A percentile compares a stretch with the other conserved stretches of the same genome.
These are phyloP conservation scores for Lactarius sp. DNA, from an alignment of 768 basidiomycete species.

Conservation along the genomic window DNA sequence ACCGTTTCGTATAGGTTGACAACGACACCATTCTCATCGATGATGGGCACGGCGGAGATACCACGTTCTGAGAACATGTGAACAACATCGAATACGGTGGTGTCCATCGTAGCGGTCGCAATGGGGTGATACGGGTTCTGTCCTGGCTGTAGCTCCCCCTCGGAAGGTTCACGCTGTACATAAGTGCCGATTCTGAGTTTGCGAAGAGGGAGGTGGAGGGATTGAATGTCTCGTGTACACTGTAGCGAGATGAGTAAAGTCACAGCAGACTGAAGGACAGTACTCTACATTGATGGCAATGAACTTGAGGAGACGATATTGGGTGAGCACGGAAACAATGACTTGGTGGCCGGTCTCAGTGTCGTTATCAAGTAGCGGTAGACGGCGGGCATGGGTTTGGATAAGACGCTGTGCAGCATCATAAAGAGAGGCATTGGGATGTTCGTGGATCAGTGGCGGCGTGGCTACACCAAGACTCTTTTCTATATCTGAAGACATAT, in stretches of 20 bases:
- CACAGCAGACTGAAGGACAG: slow-evolving; percentile 6
- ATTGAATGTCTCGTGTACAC: slow-evolving; percentile 83
- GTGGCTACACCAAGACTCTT: slow-evolving; percentile 85
- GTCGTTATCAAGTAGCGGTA: slow-evolving; percentile 91
- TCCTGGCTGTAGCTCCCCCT: slow-evolving; percentile 44
- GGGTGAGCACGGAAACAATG: slow-evolving; percentile 92
- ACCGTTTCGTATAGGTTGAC: slow-evolving; percentile 98
- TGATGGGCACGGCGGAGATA: slow-evolving; percentile 95
- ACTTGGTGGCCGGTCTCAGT: slow-evolving; percentile 93
- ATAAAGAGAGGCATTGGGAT: slow-evolving; percentile 82
- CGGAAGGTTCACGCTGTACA: slow-evolving; percentile 48
- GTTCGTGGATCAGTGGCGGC: slow-evolving; percentile 84
- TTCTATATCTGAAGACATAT: slow-evolving; percentile 73
- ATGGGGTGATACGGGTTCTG: slow-evolving; percentile 83
- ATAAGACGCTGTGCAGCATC: slow-evolving; percentile 89
- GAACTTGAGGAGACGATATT: slow-evolving; percentile 97
- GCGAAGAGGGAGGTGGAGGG: slow-evolving; percentile 74
- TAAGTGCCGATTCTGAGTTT: slow-evolving; percentile 93
- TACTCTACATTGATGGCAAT: slow-evolving; percentile 87
- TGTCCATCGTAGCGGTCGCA: slow-evolving; percentile 83
- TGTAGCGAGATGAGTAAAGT: slow-evolving; percentile 31
- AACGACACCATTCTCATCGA: slow-evolving; percentile 88
- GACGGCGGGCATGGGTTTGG: slow-evolving; percentile 89
- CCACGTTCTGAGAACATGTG: slow-evolving; percentile 97
- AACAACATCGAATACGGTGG: slow-evolving; percentile 95